A percentile compares a stretch with the other conserved stretches of the same genome.
Conservation (phyloP, 163 green algal species). For the Volvox carteri region DNA sequence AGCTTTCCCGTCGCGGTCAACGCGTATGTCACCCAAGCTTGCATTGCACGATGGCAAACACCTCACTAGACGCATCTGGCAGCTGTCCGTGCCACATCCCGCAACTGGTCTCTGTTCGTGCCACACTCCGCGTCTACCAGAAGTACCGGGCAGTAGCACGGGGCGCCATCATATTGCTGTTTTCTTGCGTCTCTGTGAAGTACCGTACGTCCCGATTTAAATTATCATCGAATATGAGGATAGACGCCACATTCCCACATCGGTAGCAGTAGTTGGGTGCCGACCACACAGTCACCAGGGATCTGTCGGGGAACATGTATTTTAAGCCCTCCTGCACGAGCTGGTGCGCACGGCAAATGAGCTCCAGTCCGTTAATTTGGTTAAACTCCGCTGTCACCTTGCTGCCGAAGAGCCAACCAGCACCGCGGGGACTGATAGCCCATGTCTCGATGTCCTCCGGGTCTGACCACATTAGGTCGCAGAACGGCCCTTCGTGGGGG, state of each 20-base stretch:
- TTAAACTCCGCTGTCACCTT: conserved; percentile 97
- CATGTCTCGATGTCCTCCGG: conserved; percentile 99
- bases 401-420: conserved; percentile 97
- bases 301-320: conserved; percentile 96
- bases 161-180: conserved; percentile 76
- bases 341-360: conserved; percentile 98
- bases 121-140: conserved; percentile 67
- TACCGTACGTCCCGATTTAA: conserved; percentile 84
- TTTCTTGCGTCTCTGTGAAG: conserved; percentile 79
- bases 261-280: conserved; percentile 99
- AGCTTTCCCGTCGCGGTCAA: too few relatives aligned
- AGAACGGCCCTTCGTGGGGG: conserved; percentile 97
- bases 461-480: conserved; percentile 99
- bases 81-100: too few relatives aligned
- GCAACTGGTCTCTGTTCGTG: too few relatives aligned
- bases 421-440: conserved; percentile 92
- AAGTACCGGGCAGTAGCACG: conserved; percentile 70
- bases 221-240: conserved; percentile 96
- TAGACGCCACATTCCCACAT: conserved; percentile 98
- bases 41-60: too few relatives aligned
- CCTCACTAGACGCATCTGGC: too few relatives aligned
- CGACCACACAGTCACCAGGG: conserved; percentile 97
- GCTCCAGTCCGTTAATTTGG: conserved; percentile 95
- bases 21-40: too few relatives aligned
- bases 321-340: conserved; percentile 99